These are phyloP conservation scores for Eucalyptus pauciflora DNA, from an alignment of 345 rosid species.

Conservation along the genomic window DNA sequence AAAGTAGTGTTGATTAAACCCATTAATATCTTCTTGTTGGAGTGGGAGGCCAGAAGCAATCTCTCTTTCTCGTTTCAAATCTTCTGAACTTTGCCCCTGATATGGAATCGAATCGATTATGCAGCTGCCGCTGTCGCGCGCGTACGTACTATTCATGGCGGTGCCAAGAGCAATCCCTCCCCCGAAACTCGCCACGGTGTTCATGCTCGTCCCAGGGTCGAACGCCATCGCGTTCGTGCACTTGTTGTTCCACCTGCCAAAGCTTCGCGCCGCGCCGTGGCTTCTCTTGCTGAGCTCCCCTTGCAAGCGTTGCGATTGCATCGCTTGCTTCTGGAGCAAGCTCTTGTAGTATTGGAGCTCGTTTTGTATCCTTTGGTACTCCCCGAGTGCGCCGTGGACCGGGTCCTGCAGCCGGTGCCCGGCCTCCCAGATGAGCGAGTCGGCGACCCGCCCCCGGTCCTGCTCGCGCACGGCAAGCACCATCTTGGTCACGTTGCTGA, in stretches of 20 bases:
- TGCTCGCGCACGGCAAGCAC: conserved; percentile 24
- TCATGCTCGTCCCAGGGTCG: neutral
- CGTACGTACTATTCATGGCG: neutral
- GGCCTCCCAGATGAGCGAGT: conserved; percentile 85
- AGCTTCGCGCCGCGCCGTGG: neutral
- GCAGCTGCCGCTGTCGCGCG: neutral
- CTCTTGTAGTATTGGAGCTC: conserved; percentile 38
- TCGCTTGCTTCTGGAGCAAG: neutral
- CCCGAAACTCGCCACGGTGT: neutral
- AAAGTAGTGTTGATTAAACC: conserved; percentile 9
- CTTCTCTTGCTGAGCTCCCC: neutral
- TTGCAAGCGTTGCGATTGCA: neutral
- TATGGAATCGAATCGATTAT: conserved; percentile 7
- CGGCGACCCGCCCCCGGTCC: conserved; percentile 30
- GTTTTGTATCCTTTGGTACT: conserved; percentile 34
- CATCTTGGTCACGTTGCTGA: conserved; percentile 45
- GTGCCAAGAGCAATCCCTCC: neutral
- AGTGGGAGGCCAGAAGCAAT: neutral
- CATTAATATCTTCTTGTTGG: conserved; percentile 1
- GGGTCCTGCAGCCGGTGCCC: conserved; percentile 57
- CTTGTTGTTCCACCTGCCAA: neutral
- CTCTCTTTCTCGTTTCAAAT: conserved; percentile 8
- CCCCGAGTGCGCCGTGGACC: conserved; percentile 45
- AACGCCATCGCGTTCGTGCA: neutral
- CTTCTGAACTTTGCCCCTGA: conserved; percentile 1